Percentiles rank a stretch among this genome's conserved stretches.
Conservation (phyloP, 768 basidiomycete genomes). For the Phanerochaete sordida region DNA sequence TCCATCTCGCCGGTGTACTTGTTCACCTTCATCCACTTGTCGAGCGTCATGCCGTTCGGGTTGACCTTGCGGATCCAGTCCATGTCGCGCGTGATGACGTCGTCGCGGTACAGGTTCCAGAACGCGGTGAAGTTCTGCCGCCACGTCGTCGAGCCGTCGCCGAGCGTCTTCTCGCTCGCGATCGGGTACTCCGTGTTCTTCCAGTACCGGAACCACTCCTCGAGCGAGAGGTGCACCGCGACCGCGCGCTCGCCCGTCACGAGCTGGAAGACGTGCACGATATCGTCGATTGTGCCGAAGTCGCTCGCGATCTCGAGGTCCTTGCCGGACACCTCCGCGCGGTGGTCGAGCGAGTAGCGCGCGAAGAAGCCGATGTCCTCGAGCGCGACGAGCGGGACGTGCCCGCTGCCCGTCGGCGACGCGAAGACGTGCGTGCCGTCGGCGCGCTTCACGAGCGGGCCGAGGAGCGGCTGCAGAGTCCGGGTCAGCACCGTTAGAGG, state of each 20-base stretch:
- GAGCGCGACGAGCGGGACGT: constrained; percentile 23
- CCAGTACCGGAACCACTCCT: constrained; percentile 7
- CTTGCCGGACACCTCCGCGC: constrained; percentile 15
- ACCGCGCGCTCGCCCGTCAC: constrained; percentile 9
- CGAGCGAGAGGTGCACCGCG: constrained; percentile 2
- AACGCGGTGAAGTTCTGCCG: constrained; percentile 36
- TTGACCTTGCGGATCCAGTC: constrained; percentile 37
- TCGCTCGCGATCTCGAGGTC: constrained; percentile 25
- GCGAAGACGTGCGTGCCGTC: constrained; percentile 28
- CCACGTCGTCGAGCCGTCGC: constrained; percentile 6
- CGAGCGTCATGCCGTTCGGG: constrained; percentile 30
- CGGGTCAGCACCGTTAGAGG: constrained; percentile 4
- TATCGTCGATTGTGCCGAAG: constrained; percentile 17
- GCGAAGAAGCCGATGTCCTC: constrained; percentile 27
- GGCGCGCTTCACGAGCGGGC: constrained; percentile 18
- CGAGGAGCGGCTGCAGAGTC: constrained; percentile 13
- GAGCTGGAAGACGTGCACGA: constrained; percentile 16
- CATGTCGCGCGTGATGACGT: constrained; percentile 37
- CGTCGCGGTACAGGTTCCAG: constrained; percentile 39
- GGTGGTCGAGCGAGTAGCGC: constrained; percentile 27
- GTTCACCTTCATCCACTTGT: constrained; percentile 35
- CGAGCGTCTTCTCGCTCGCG: constrained; percentile 3
- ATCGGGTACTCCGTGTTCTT: neutral
- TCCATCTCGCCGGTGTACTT: constrained; percentile 23
- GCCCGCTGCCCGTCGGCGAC: constrained; percentile 22